Evolutionary conservation across 2,329 filamentous ascomycete species (phyloP), one percentile per base, ranked within the genome.

Genomic region (Pyrenophora teres): DNA sequence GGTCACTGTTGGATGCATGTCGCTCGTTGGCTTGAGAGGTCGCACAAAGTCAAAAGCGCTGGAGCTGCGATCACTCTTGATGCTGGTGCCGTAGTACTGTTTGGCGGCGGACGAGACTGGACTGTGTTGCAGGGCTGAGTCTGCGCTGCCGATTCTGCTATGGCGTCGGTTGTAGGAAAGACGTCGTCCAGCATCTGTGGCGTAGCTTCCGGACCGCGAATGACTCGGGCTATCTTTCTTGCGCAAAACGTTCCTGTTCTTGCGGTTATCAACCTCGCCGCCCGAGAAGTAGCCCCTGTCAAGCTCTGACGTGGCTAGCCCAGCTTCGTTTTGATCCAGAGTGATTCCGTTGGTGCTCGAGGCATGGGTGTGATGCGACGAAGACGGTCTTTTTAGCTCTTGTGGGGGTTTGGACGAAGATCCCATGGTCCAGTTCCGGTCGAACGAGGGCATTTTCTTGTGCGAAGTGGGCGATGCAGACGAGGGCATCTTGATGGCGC

Each of bases 221-320:
- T 90, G 84, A 23, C 75, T 77, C 16, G 77, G 76, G 56, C 75
- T 78, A 32, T 89, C 87, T 76, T 94, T 95, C 73, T 90, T 90
- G 19, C 74, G 71, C 59, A 97, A 78, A 40, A 94, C 80, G 68
- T 91, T 95, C 39, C 89, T 84, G 43, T 71, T 75, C 63, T 84
- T 86, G 51, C 88, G 85, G 37, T 83, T 83, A 57, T 97, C 92
- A 9, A 86, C 80, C 66, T 97, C 93, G 13, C 88, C 89, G 3
- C 92, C 91, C 6, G 93, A 97, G 69, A 97, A 96, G 73, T 97
- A 97, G 19, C 92, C 93, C 31, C 91, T 84, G 65, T 97, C 94
- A 13, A 90, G 73, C 54, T 95, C 89, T 2, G 44, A 31, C 27
- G 67, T 68, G 56, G 40, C 43, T 15, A 73, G 53, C 33, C 63